A percentile compares a stretch with the other conserved stretches of the same genome.
phyloP scores from a whole-genome alignment of 345 rosid genomes.

The Punica granatum region DNA sequence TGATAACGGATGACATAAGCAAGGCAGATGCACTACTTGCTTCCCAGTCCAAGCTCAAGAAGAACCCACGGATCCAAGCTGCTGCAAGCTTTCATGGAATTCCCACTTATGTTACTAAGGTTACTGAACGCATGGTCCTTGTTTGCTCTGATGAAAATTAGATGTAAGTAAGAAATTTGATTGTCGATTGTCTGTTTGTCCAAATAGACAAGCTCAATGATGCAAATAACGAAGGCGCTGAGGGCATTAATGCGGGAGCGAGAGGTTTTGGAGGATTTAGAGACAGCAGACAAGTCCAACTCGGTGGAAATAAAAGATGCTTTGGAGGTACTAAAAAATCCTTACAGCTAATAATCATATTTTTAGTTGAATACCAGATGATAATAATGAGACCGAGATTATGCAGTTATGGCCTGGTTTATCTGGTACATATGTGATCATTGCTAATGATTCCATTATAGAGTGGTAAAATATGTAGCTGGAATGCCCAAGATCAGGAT shows the following conservation, averaged over 20 bases:
- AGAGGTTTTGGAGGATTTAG: conserved; percentile 38
- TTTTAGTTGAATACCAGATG: not conserved
- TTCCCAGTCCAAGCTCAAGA: conserved; percentile 72
- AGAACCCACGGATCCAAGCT: conserved; percentile 70
- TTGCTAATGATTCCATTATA: not conserved
- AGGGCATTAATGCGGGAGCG: conserved; percentile 41
- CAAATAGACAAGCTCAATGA: conserved; percentile 69
- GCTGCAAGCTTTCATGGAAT: conserved; percentile 57
- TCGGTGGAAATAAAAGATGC: conserved; percentile 67
- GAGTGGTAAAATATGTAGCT: not conserved
- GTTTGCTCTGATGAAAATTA: not conserved
- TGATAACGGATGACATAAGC: conserved; percentile 57
- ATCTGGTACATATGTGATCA: not conserved
- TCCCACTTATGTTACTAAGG: conserved; percentile 76
- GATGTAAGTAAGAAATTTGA: not conserved
- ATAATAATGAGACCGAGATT: not conserved
- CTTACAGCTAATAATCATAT: not conserved
- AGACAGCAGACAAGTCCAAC: conserved; percentile 38
- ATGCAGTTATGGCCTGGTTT: not conserved
- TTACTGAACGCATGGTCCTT: conserved; percentile 17
- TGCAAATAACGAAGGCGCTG: conserved; percentile 65
- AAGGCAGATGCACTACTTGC: conserved; percentile 83
- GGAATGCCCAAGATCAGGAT: not conserved
- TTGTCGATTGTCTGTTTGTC: conserved; percentile 8
- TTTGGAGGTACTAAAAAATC: conserved; percentile 44